Evolutionary conservation across 148 eudicot species (phyloP).

Genomic region (Pharnaceum exiguum): DNA sequence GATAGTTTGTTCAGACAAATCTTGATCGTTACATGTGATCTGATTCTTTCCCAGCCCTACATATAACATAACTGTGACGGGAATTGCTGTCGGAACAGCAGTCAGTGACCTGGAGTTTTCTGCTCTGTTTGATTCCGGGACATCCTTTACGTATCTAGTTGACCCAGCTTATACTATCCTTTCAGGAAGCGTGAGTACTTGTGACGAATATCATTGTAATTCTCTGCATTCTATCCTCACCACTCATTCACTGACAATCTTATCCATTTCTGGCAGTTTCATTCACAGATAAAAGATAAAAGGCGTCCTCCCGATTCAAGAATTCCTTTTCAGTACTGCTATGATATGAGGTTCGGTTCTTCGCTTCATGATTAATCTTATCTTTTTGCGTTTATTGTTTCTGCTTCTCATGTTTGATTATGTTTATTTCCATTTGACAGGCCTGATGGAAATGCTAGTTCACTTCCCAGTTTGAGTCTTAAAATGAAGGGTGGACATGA

Average conservation of each 20-base stretch:
- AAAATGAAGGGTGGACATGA: conserved; percentile 63
- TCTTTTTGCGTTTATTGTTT: neutral
- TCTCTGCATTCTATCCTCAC: neutral
- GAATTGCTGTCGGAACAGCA: conserved; percentile 61
- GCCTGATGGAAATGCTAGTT: conserved; percentile 59
- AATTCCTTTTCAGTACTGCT: conserved; percentile 46
- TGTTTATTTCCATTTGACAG: conserved; percentile 31
- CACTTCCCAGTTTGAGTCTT: conserved; percentile 63
- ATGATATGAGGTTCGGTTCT: conserved; percentile 34
- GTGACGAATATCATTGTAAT: neutral
- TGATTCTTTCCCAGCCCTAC: conserved; percentile 54
- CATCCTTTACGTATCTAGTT: conserved; percentile 79
- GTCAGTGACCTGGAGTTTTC: conserved; percentile 47
- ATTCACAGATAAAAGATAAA: conserved; percentile 35
- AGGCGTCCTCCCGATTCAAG: conserved; percentile 38
- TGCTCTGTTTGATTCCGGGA: conserved; percentile 87
- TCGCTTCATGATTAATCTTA: conserved; percentile 4
- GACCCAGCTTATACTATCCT: conserved; percentile 63
- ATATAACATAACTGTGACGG: conserved; percentile 65
- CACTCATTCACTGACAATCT: neutral
- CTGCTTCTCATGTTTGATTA: conserved; percentile 10
- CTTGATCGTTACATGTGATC: conserved; percentile 3
- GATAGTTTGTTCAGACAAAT: neutral
- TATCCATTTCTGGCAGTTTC: conserved; percentile 32
- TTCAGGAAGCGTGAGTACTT: conserved; percentile 42